Evolutionary conservation across 257 asterid genomes (phyloP).

Genomic region (Ballota nigra): DNA sequence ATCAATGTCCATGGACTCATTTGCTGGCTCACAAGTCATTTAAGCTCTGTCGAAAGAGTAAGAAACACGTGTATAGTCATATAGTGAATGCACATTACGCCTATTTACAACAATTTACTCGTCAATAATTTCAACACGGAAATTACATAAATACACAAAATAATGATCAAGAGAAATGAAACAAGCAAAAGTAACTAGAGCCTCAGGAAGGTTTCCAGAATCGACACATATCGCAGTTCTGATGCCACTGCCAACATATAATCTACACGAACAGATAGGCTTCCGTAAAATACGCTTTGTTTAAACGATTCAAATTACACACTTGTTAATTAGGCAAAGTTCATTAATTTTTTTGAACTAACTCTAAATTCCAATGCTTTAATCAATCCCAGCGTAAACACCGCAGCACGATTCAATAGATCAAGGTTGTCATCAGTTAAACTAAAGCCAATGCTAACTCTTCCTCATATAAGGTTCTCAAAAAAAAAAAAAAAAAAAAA

Average conservation of each 20-base stretch:
- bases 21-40: slow-evolving; percentile 25
- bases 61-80: not conserved
- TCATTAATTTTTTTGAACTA: not conserved
- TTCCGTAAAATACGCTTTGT: not conserved
- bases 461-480: not conserved
- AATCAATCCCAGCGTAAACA: not conserved
- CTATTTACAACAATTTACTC: not conserved
- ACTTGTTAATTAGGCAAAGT: not conserved
- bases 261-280: not conserved
- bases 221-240: not conserved
- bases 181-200: not conserved
- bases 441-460: not conserved
- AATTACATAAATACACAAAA: not conserved
- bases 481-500: too few species aligned
- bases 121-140: not conserved
- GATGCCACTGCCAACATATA: not conserved
- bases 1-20: slow-evolving; percentile 57
- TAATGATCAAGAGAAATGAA: not conserved
- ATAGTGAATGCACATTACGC: not conserved
- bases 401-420: not conserved
- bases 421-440: not conserved
- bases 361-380: not conserved
- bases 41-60: slow-evolving; percentile 22
- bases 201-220: not conserved
- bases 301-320: not conserved